Conservation (phyloP, 1,284 basidiomycete genomes). For the Lentinula novae-zelandiae region DNA sequence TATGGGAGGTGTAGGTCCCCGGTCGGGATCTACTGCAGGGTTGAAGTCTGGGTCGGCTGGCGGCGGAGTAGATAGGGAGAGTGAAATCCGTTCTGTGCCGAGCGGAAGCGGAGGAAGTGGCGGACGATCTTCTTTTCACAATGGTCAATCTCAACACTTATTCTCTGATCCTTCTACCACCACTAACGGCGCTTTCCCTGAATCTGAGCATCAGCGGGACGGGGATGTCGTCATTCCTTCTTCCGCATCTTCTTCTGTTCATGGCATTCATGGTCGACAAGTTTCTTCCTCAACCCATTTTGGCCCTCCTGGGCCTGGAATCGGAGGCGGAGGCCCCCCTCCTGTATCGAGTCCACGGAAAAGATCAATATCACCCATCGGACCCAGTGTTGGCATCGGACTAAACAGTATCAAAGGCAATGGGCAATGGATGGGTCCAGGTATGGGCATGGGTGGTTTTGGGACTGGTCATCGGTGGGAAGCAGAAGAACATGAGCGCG, state of each 20-base stretch:
- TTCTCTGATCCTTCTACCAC: background rate
- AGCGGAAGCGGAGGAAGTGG: background rate
- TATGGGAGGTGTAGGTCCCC: background rate
- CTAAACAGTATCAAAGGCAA: slow-evolving; percentile 20
- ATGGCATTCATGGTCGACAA: background rate
- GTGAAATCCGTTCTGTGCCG: background rate
- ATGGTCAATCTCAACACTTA: background rate
- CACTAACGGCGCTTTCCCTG: background rate
- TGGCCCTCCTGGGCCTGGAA: background rate
- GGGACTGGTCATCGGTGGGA: slow-evolving; percentile 12
- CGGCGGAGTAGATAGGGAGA: background rate
- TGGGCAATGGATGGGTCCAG: slow-evolving; percentile 25
- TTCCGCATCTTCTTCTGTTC: background rate
- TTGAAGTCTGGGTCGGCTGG: background rate
- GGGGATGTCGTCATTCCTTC: background rate
- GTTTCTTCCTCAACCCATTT: slow-evolving; percentile 4
- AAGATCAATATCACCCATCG: slow-evolving; percentile 9
- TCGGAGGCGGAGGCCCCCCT: background rate
- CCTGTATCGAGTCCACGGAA: background rate
- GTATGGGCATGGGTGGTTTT: slow-evolving; percentile 23
- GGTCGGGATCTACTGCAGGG: background rate
- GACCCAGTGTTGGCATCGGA: slow-evolving; percentile 13
- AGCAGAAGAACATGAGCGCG: slow-evolving; percentile 21
- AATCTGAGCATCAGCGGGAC: slow-evolving; percentile 2
- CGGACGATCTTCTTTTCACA: background rate